A percentile compares a stretch with the other conserved stretches of the same genome.
Conservation (phyloP, 2,329 filamentous ascomycete genomes). For the Atkinsonella hypoxylon region DNA sequence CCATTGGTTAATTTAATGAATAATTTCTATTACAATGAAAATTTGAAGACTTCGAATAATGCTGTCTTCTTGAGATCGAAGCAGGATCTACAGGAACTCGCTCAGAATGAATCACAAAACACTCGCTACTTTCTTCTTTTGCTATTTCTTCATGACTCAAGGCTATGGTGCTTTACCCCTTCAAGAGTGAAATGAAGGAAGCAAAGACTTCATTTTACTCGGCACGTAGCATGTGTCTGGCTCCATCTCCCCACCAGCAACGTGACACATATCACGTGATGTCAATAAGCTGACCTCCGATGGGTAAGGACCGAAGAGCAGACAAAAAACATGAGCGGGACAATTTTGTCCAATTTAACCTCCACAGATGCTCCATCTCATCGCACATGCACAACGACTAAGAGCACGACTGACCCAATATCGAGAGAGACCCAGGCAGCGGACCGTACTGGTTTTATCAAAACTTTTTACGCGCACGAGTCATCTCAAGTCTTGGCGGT, state of each 20-base stretch:
- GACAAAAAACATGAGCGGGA: not conserved
- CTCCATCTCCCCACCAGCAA: not conserved
- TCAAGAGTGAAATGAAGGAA: not conserved
- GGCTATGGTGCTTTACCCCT: too few species aligned
- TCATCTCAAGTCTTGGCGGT: too few species aligned
- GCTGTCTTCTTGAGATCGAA: not conserved
- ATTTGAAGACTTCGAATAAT: too few species aligned
- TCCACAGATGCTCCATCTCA: not conserved
- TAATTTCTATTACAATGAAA: conserved; percentile 1
- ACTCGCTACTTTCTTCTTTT: too few species aligned
- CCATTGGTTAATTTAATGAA: conserved; percentile 2
- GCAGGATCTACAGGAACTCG: too few species aligned
- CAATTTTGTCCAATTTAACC: not conserved
- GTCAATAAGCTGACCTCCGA: not conserved
- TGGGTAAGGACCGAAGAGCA: not conserved
- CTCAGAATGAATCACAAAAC: too few species aligned
- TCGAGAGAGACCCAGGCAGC: not conserved
- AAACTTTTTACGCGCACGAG: not conserved
- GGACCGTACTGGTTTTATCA: not conserved
- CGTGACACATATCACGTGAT: not conserved
- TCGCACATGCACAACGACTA: not conserved
- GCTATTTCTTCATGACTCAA: too few species aligned
- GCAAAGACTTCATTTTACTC: conserved; percentile 7
- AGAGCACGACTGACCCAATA: not conserved
- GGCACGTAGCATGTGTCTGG: not conserved